Conservation (phyloP, 345 rosid genomes). For the Viola odorata region DNA sequence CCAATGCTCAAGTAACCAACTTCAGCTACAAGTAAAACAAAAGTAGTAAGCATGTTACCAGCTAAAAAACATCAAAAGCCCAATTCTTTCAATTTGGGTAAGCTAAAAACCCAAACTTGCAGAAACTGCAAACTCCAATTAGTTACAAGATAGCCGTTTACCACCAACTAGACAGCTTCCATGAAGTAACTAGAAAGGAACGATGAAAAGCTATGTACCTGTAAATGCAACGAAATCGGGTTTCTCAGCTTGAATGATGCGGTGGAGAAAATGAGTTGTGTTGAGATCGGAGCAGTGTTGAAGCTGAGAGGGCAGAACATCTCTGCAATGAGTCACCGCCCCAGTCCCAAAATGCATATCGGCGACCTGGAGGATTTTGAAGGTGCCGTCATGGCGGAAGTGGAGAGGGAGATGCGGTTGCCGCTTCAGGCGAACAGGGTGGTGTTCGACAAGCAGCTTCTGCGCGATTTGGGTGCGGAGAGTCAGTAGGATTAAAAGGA, state of each 20-base stretch:
- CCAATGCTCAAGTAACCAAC: too few relatives aligned
- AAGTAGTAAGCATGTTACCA: too few relatives aligned
- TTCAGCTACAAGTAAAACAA: too few relatives aligned
- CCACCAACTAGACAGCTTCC: too few relatives aligned
- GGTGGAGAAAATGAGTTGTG: conserved; percentile 60
- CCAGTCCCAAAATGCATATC: conserved; percentile 95
- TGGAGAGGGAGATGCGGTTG: conserved; percentile 64
- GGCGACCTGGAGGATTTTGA: conserved; percentile 95
- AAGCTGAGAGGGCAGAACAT: conserved; percentile 54
- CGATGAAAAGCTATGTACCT: conserved; percentile 29
- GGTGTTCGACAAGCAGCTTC: conserved; percentile 35
- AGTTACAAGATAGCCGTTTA: too few relatives aligned
- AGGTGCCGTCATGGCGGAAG: conserved; percentile 76
- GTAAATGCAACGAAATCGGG: conserved; percentile 87
- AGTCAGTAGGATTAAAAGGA: conserved; percentile 34
- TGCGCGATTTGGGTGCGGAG: conserved; percentile 38
- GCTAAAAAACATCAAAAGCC: too few relatives aligned
- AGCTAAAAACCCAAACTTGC: too few relatives aligned
- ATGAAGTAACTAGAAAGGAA: too few relatives aligned
- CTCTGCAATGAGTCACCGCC: conserved; percentile 59
- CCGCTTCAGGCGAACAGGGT: conserved; percentile 42
- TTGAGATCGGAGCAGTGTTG: conserved; percentile 74
- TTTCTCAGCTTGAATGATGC: conserved; percentile 63
- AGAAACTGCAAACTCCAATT: too few relatives aligned
- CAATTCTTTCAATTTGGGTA: too few relatives aligned